These are phyloP conservation scores for Viola odorata DNA, from an alignment of 345 rosid species.

Conservation along the genomic window DNA sequence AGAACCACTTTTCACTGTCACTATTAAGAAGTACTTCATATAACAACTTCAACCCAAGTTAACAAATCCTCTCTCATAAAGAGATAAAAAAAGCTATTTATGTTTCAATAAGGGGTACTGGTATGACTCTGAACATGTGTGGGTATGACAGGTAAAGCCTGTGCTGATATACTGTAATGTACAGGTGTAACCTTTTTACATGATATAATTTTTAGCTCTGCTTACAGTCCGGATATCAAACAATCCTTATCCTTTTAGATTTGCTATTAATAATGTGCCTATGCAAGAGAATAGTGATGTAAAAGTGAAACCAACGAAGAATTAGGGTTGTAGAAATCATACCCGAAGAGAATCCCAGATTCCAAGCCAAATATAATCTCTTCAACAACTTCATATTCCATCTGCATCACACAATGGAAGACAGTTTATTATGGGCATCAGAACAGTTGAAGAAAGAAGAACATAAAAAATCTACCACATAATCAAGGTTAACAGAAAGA, in stretches of 20 bases:
- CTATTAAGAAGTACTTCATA: background rate
- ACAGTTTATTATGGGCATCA: background rate
- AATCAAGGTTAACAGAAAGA: background rate
- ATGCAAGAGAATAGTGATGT: too few species aligned
- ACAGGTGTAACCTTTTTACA: too few species aligned
- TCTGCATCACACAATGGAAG: constrained; percentile 38
- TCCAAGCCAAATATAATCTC: constrained; percentile 96
- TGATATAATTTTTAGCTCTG: too few species aligned
- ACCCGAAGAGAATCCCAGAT: constrained; percentile 97
- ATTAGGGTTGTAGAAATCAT: constrained; percentile 4
- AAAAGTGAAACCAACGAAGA: too few species aligned
- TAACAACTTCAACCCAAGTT: background rate
- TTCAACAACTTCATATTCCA: constrained; percentile 93
- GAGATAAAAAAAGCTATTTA: background rate
- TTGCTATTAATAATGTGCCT: too few species aligned
- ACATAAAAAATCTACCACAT: constrained; percentile 2
- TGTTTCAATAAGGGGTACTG: too few species aligned
- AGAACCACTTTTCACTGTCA: background rate
- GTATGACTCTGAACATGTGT: too few species aligned
- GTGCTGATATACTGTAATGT: too few species aligned
- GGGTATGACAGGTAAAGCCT: too few species aligned
- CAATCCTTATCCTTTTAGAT: too few species aligned
- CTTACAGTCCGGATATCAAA: too few species aligned
- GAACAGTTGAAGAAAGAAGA: constrained; percentile 4
- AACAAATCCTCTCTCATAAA: background rate